Evolutionary conservation across 1,284 basidiomycete genomes (phyloP).

Genomic region (Sanguinoderma infundibulare): DNA sequence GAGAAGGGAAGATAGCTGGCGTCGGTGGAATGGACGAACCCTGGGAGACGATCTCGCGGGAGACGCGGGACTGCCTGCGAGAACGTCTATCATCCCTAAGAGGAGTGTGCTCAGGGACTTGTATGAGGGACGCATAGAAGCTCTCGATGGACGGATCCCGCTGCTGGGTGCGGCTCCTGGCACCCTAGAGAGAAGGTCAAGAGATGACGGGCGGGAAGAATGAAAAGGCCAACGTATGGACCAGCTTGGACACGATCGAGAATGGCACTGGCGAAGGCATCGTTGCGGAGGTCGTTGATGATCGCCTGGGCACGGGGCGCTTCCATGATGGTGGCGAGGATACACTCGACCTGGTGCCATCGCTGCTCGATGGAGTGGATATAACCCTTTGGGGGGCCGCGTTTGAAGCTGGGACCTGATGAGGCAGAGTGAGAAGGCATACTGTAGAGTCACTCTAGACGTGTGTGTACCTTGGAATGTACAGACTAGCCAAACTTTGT

Average conservation of each 20-base stretch:
- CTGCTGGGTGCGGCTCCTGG: constrained; percentile 54
- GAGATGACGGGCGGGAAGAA: background rate
- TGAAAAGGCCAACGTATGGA: constrained; percentile 60
- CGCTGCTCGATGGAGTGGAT: constrained; percentile 89
- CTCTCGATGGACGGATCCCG: constrained; percentile 58
- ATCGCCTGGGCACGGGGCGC: constrained; percentile 72
- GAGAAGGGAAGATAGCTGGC: constrained; percentile 2
- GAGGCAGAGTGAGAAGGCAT: background rate
- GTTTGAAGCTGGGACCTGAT: constrained; percentile 80
- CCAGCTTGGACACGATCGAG: constrained; percentile 73
- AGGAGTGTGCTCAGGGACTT: constrained; percentile 53
- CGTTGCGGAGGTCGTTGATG: constrained; percentile 69
- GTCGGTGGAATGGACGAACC: constrained; percentile 42
- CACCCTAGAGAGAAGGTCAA: constrained; percentile 51
- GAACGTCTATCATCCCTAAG: constrained; percentile 63
- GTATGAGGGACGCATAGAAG: constrained; percentile 75
- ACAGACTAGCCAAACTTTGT: constrained; percentile 52
- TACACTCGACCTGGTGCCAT: constrained; percentile 87
- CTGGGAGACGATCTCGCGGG: constrained; percentile 77
- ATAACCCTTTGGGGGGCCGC: constrained; percentile 89
- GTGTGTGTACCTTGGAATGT: constrained; percentile 68
- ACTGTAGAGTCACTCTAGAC: constrained; percentile 1
- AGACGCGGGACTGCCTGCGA: constrained; percentile 74
- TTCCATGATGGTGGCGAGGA: constrained; percentile 78
- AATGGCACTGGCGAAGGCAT: constrained; percentile 74